Evolutionary conservation across 768 basidiomycete species (phyloP), one percentile per base, ranked within the genome.

Genomic region (Tylopilus subfusipes): DNA sequence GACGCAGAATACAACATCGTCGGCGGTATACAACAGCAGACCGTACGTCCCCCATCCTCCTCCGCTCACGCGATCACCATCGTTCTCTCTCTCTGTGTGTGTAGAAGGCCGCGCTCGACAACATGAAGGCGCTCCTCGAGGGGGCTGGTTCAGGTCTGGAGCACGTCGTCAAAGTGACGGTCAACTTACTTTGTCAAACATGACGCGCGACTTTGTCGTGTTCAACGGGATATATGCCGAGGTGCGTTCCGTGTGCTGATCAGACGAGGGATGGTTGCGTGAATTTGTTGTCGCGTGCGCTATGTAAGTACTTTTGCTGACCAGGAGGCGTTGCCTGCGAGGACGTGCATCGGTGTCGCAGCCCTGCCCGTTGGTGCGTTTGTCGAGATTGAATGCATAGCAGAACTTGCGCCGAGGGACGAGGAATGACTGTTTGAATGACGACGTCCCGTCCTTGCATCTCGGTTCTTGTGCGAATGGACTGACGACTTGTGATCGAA

Each of bases 311-410:
- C 61, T 82, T 83, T n/a, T 54, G 64, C 73, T 21, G 65, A 65
- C 25, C 19, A 2, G 48, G 68, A 69, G 13, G 72, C 67, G 21
- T 69, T 80, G 55, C 84, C 82, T 14, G 82, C 82, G 6, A 74
- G 83, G 40, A 84, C 83, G 22, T 83, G 82, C 63, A 66, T 86
- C 18, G 82, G 81, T 8, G 83, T 84, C 13, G 75, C 74, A 3
- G 64, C 71, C 9, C 74, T 86, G 36, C 82, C 84, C 1, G 40
- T 79, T 52, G 77, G 78, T 16, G 80, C 78, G 9, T 77, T 76
- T 52, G 75, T 86, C 29, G 84, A 86, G 73, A 78, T 85, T 31
- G 84, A 85, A 56, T 84, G 81, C 59, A 72, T 82, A 27, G 84
- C 82, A 13, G 79, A 78, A 25, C 24, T 59, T 6, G 21, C 42